phyloP scores from a whole-genome alignment of 345 rosid species.

The Populus nigra region DNA sequence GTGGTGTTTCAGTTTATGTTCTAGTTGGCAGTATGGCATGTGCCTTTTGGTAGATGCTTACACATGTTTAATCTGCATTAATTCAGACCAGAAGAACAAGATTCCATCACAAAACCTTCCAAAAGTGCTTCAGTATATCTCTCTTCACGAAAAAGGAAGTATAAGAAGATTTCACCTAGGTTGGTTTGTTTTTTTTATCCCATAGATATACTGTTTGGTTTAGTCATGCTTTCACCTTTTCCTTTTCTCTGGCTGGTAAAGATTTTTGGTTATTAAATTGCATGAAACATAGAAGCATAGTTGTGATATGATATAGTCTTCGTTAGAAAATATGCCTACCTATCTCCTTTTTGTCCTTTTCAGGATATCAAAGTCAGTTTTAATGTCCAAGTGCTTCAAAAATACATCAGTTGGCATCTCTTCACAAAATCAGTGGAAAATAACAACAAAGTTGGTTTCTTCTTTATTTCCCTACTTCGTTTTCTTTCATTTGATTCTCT shows the following conservation, averaged over 20 bases:
- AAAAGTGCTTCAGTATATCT: conserved; percentile 32
- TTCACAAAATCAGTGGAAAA: conserved; percentile 26
- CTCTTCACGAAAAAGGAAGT: conserved; percentile 40
- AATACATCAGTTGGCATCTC: conserved; percentile 30
- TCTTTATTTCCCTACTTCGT: conserved; percentile 7
- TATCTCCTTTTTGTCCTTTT: background rate
- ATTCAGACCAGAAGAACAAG: conserved; percentile 49
- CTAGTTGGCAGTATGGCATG: background rate
- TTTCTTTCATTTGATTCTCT: conserved; percentile 2
- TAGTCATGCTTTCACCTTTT: background rate
- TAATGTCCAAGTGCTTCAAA: conserved; percentile 29
- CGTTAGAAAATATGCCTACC: background rate
- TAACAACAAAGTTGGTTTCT: conserved; percentile 36
- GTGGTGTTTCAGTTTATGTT: background rate
- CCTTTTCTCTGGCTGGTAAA: background rate
- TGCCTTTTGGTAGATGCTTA: background rate
- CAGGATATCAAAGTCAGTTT: conserved; percentile 28
- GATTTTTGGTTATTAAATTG: background rate
- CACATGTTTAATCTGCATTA: background rate
- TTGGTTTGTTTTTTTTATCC: conserved; percentile 31
- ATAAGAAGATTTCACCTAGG: conserved; percentile 41
- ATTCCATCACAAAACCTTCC: conserved; percentile 36
- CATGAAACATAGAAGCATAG: background rate
- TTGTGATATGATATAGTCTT: background rate
- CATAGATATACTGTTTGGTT: background rate